Evolutionary conservation across 768 basidiomycete species (phyloP), one percentile per base, ranked within the genome.

Genomic region (Kwoniella dendrophila): DNA sequence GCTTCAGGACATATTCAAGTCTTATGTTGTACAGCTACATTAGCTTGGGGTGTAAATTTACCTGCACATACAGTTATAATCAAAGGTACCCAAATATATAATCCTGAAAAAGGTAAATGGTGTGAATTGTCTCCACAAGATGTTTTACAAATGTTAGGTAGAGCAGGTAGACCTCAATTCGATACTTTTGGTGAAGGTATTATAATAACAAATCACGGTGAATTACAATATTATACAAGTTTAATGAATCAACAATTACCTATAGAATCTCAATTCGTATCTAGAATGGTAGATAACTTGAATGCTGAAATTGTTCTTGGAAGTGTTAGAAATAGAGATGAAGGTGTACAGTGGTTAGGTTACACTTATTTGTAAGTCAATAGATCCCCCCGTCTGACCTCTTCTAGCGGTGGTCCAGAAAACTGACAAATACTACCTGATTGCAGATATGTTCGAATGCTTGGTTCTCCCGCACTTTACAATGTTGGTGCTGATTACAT

Each of bases 71-170:
- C 92, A 7, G 95, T 97, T 80, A 92, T 98, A 81, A 97, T 99
- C 83, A 99, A 98, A 78, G 96, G 96, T n/a, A 98, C 96, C 0
- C 94, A 98, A 81, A 94, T 98, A 64, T 99, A 98, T 81, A 97
- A 96, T 78, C 96, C 96, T 0, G 94, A 96, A 80, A 96, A 98
- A 80, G 96, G 96, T 20, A 87, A 90, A 3, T 99, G 96, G 96
- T 89, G 90, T 3, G 96, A 98, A 77, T 81, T 98, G 5, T 94
- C 91, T 1, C 87, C 88, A 0, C 96, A 98, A 79, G 96, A 98
- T 75, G 93, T 98, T 0, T 82, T 99, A 4, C 96, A 99, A 80
- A 98, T 99, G 96, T 87, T 98, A 2, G 96, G 96, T 49, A 88
- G 94, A 70, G 96, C 96, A 2, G 96, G 96, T 74, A 86, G 95